phyloP scores from a whole-genome alignment of 768 basidiomycete species.

The Termitomyces sp. region DNA sequence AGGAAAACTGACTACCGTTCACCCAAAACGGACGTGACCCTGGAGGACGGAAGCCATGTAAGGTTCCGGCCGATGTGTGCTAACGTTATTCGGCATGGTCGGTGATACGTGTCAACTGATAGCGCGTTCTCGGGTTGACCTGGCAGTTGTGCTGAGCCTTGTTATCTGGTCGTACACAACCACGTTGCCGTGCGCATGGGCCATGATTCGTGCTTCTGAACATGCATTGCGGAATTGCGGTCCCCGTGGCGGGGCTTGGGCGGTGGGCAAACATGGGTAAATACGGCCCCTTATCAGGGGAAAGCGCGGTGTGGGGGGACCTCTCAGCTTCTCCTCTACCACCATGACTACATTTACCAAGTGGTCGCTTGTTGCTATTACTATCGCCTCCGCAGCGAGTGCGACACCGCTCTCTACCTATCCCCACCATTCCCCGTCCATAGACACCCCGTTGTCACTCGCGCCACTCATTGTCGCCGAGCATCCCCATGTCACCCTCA shows the following conservation, averaged over 20 bases:
- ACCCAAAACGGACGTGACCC: no score
- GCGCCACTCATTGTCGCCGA: constrained; percentile 57
- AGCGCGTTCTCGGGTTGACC: not conserved
- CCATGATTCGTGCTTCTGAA: not conserved
- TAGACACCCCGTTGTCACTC: constrained; percentile 40
- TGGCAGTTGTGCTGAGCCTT: not conserved
- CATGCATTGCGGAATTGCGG: not conserved
- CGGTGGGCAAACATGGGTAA: constrained; percentile 25
- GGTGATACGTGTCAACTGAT: not conserved
- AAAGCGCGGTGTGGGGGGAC: constrained; percentile 8
- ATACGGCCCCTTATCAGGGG: constrained; percentile 24
- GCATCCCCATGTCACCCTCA: constrained; percentile 67
- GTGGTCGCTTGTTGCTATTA: constrained; percentile 38
- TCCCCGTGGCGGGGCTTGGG: constrained; percentile 8
- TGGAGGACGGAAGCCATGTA: no score
- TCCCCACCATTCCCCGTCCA: constrained; percentile 23
- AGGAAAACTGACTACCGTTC: no score
- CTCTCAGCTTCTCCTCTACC: constrained; percentile 18
- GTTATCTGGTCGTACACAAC: not conserved
- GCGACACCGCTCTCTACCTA: constrained; percentile 50
- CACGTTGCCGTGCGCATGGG: not conserved
- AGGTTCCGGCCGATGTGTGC: not conserved
- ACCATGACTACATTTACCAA: constrained; percentile 39
- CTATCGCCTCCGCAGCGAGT: constrained; percentile 28
- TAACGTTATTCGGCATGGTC: not conserved